Conservation (phyloP, 371 early-diverging fungal genomes). For the Mucor saturninus region DNA sequence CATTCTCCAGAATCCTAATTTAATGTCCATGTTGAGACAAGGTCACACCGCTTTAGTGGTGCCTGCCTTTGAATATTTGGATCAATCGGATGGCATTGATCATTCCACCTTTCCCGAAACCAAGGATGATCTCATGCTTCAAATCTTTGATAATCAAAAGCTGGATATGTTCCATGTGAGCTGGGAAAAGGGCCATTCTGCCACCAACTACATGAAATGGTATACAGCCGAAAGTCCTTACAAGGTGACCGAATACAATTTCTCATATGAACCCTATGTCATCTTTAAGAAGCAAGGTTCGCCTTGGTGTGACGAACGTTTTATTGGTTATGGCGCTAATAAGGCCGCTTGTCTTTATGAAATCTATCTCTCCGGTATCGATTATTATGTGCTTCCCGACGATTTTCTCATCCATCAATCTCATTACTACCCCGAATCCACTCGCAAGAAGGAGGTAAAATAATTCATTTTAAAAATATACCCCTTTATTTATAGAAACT, state of each 20-base stretch:
- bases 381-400: slow-evolving; percentile 66
- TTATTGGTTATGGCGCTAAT: slow-evolving; percentile 76
- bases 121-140: slow-evolving; percentile 48
- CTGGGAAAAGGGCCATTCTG: slow-evolving; percentile 66
- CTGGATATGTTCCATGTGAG: slow-evolving; percentile 67
- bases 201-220: slow-evolving; percentile 66
- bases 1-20: slow-evolving; percentile 37
- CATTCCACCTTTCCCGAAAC: slow-evolving; percentile 56
- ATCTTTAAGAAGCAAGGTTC: slow-evolving; percentile 62
- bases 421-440: slow-evolving; percentile 62
- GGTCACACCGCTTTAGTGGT: slow-evolving; percentile 63
- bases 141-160: slow-evolving; percentile 45
- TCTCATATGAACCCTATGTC: slow-evolving; percentile 72
- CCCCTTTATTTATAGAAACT: too few relatives aligned
- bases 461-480: not conserved
- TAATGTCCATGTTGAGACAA: slow-evolving; percentile 42
- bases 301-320: slow-evolving; percentile 77
- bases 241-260: slow-evolving; percentile 61
- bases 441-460: slow-evolving; percentile 65
- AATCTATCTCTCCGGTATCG: slow-evolving; percentile 68
- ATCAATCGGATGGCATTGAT: slow-evolving; percentile 59
- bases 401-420: slow-evolving; percentile 74
- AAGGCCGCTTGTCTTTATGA: slow-evolving; percentile 77
- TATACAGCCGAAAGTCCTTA: slow-evolving; percentile 53
- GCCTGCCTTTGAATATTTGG: slow-evolving; percentile 69